These are phyloP conservation scores for Kodamaea neixiangensis DNA, from an alignment of 805 yeast genomes.

Conservation along the genomic window DNA sequence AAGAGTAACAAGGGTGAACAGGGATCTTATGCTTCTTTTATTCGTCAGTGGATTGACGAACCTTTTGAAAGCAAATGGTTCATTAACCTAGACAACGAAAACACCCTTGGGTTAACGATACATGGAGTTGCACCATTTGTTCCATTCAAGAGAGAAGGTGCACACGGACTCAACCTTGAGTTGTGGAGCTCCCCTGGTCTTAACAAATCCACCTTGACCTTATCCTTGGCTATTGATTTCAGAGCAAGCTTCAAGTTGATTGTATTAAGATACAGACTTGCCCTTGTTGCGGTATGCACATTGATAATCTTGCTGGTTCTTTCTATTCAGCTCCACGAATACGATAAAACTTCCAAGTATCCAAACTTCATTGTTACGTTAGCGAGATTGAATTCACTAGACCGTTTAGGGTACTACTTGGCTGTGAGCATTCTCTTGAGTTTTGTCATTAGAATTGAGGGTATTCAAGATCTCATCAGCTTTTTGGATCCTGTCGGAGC, in stretches of 20 bases:
- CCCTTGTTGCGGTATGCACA: conserved; percentile 69
- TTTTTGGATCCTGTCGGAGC: conserved; percentile 56
- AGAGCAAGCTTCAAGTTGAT: conserved; percentile 64
- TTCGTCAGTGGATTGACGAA: conserved; percentile 64
- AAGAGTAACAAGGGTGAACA: conserved; percentile 5
- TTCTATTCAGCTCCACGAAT: conserved; percentile 53
- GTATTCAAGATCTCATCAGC: conserved; percentile 41
- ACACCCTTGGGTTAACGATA: conserved; percentile 29
- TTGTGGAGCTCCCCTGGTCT: conserved; percentile 48
- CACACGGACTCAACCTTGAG: conserved; percentile 30
- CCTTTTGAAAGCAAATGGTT: conserved; percentile 84
- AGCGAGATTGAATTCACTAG: conserved; percentile 21
- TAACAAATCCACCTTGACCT: conserved; percentile 33
- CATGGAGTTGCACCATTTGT: conserved; percentile 74
- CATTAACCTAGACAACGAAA: conserved; percentile 45
- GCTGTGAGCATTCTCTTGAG: conserved; percentile 37
- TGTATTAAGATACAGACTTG: conserved; percentile 75
- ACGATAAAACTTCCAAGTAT: conserved; percentile 24
- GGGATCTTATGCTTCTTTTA: conserved; percentile 54
- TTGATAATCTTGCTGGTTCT: conserved; percentile 55
- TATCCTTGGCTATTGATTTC: conserved; percentile 52
- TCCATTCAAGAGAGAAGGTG: conserved; percentile 47
- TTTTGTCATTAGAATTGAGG: conserved; percentile 33
- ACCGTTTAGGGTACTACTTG: conserved; percentile 22
- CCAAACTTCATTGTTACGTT: conserved; percentile 43